Evolutionary conservation across 257 asterid species (phyloP), one percentile per base, ranked within the genome.

Genomic region (Solanum chilense): DNA sequence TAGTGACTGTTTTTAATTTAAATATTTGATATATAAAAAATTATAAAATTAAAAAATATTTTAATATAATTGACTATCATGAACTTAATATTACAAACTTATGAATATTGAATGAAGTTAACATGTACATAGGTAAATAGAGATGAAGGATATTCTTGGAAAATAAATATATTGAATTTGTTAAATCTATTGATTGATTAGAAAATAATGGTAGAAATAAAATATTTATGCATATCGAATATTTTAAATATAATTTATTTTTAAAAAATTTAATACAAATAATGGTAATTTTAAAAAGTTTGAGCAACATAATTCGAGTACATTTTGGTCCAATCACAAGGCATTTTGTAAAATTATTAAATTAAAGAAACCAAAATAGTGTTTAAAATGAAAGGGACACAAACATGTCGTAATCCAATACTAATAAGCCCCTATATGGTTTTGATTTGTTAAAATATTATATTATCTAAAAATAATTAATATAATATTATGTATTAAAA

Each of bases 131-230:
- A 62, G 11, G 70, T 62, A 62, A 62, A 62, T 62, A 62, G n/a
- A 6, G 13, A 9, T 0, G 29, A 2, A n/a, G 7, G 11, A 62
- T 23, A n/a, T n/a, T 62, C 11, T 62, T 3, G 15, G 1, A 10
- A 62, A 23, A n/a, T 60, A 11, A 60, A 60, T 52, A 15, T 52
- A 16, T 6, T 52, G 62, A 16, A 3, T 21, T 60, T 60, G 23
- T 60, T 3, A 21, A 21, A 60, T 21, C 14, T 60, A 9, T 0
- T 9, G 27, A 60, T 6, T 3, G 10, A 21, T 10, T 21, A 60
- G 21, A 60, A 5, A 52, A 9, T 9, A 0, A 52, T 9, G 23
- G 1, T 49, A 52, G 23, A 52, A 52, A 16, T 16, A 52, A 49
- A 49, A 52, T 52, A 52, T 52, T 16, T 5, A 37, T 5, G 5